Base-by-base conservation (phyloP, 768 basidiomycete species). In the Agrocybe praecox region DNA sequence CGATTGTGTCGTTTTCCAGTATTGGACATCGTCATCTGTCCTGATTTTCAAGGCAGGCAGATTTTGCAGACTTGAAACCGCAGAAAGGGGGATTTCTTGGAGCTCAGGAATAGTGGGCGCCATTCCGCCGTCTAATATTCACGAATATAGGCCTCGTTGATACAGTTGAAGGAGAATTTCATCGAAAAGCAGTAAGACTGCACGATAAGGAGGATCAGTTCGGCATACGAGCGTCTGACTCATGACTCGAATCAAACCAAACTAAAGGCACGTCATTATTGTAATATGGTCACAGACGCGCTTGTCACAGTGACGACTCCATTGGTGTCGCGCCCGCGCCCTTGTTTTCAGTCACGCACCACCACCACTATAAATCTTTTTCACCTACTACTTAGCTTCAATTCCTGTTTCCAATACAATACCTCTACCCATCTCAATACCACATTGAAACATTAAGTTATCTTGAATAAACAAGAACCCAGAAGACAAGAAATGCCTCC, bases 1-100 rank as follows among this genome's bases (percentile, higher is more conserved):
- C 0, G 90, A 90, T 34, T 72, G 79, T 5, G 89, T 88, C 2
- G 62, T 68, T 63, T 82, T 86, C 94, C 94, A 97, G n/a, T 65
- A 58, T 21, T 78, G 76, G 32, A 95, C 82, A 61, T 93, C 90
- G 14, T 81, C 76, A 56, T 94, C 92, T n/a, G 80, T 81, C 53
- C 75, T 81, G 55, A 94, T 94, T 65, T 80, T 84, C 53, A 74
- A 68, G n/a, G 69, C 73, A 3, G 88, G 85, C 14, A 65, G 60
- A 19, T 56, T 47, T 22, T 49, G 47, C 18, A 70, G 47, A 19
- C 53, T 19, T n/a, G 57, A 26, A 10, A 72, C 48, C 15, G 67
- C 51, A 24, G 50, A 43, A 7, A 67, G 33, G 22, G 61, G 17
- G 9, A 79, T 66, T 57, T 66, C 60, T 36, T 72, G 73, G 34